phyloP scores from a whole-genome alignment of 768 basidiomycete genomes.

The Suillus subaureus region DNA sequence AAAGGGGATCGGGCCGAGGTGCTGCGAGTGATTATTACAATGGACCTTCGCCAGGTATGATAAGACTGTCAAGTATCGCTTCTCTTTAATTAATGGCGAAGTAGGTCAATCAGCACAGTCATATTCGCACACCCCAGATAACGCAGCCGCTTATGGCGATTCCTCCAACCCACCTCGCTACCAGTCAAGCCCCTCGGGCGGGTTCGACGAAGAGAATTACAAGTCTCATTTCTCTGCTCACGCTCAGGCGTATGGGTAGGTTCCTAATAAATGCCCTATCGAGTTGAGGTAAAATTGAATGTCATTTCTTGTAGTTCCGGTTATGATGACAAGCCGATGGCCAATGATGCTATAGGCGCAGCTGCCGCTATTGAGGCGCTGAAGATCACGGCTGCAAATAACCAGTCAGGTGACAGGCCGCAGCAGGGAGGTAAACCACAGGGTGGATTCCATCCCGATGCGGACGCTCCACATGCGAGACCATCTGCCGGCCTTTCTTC shows the following conservation, averaged over 20 bases:
- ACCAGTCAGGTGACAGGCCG: not conserved
- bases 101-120: slow-evolving; percentile 22
- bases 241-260: slow-evolving; percentile 34
- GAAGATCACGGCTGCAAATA: slow-evolving; percentile 26
- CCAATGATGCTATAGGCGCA: slow-evolving; percentile 25
- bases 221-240: slow-evolving; percentile 28
- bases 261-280: not conserved
- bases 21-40: slow-evolving; percentile 11
- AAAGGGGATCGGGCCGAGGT: not conserved
- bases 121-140: slow-evolving; percentile 18
- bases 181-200: not conserved
- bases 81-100: not conserved
- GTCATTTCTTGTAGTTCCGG: not conserved
- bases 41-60: slow-evolving; percentile 3
- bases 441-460: slow-evolving; percentile 1
- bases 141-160: slow-evolving; percentile 21
- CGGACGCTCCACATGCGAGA: not conserved
- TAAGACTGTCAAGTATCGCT: not conserved
- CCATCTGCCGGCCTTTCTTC: slow-evolving; percentile 21
- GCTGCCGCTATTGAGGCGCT: slow-evolving; percentile 35
- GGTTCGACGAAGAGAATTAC: slow-evolving; percentile 18
- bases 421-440: slow-evolving; percentile 8
- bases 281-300: not conserved
- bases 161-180: slow-evolving; percentile 17
- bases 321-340: slow-evolving; percentile 26